Conservation (phyloP, 108 stramenopile species). For the Nitzschia inconspicua region DNA sequence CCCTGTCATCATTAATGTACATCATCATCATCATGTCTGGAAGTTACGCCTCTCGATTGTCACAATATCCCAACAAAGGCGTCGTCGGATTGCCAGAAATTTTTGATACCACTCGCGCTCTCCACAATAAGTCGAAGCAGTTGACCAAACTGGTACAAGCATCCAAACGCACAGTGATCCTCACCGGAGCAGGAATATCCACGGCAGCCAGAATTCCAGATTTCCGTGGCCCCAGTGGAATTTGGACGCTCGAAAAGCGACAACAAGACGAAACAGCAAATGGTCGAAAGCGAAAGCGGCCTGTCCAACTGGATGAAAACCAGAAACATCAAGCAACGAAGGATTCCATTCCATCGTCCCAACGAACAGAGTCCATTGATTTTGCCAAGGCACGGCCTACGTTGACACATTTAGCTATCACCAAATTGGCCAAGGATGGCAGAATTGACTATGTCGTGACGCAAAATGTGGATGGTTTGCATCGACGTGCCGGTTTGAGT, state of each 20-base stretch:
- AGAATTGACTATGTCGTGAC: constrained; percentile 61
- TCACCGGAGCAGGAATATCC: constrained; percentile 96
- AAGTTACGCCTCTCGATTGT: constrained; percentile 54
- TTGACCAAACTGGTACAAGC: constrained; percentile 47
- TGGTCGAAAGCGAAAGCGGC: constrained; percentile 12
- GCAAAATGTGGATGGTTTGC: constrained; percentile 91
- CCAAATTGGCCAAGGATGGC: constrained; percentile 34
- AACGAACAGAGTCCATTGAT: constrained; percentile 10
- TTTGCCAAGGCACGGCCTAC: constrained; percentile 73
- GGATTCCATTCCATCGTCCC: neutral
- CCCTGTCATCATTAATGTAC: neutral
- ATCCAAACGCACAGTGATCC: constrained; percentile 57
- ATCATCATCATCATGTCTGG: constrained; percentile 29
- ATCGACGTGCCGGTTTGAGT: constrained; percentile 66
- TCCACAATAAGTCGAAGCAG: constrained; percentile 48
- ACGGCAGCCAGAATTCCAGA: constrained; percentile 94
- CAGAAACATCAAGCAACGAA: neutral
- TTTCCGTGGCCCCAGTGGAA: constrained; percentile 93
- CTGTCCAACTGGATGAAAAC: neutral
- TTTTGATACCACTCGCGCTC: constrained; percentile 53
- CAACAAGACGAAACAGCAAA: constrained; percentile 16
- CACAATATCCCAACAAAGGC: constrained; percentile 70
- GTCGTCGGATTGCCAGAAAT: constrained; percentile 81
- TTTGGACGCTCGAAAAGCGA: constrained; percentile 84
- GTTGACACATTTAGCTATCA: constrained; percentile 73